Conservation (phyloP, 331 rosid genomes). For the Telfairia occidentalis region DNA sequence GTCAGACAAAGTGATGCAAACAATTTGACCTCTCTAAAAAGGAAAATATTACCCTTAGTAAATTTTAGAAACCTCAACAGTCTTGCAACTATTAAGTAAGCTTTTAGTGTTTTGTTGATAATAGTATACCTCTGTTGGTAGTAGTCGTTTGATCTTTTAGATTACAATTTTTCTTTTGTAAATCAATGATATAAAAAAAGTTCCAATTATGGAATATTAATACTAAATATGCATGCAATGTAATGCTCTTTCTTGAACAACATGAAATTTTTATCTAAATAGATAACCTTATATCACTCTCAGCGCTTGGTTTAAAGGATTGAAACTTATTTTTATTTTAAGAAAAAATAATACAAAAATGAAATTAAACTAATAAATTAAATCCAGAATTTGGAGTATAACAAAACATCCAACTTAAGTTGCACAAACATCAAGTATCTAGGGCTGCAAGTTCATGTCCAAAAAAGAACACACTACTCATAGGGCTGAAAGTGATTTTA, state of each 20-base stretch:
- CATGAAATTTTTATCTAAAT: background rate
- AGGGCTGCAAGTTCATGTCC: background rate
- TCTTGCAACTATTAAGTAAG: background rate
- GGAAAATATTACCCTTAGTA: background rate
- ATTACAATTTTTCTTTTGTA: background rate
- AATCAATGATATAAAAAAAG: background rate
- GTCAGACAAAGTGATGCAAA: background rate
- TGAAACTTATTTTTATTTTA: background rate
- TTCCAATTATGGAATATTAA: background rate
- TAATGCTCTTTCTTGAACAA: background rate
- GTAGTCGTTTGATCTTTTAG: background rate
- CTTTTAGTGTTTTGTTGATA: background rate
- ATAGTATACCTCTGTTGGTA: background rate
- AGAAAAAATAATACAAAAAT: background rate
- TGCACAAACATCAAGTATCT: background rate
- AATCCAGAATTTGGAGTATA: background rate
- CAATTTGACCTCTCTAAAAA: background rate
- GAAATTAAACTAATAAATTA: background rate
- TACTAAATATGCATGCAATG: background rate
- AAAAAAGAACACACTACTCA: constrained; percentile 27
- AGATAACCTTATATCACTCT: background rate
- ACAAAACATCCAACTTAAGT: background rate
- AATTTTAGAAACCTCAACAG: background rate
- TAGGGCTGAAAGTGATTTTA: constrained; percentile 45
- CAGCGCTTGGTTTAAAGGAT: background rate